These are phyloP conservation scores for Rhizopus arrhizus DNA, from an alignment of 371 early-diverging fungal genomes.

Conservation along the genomic window DNA sequence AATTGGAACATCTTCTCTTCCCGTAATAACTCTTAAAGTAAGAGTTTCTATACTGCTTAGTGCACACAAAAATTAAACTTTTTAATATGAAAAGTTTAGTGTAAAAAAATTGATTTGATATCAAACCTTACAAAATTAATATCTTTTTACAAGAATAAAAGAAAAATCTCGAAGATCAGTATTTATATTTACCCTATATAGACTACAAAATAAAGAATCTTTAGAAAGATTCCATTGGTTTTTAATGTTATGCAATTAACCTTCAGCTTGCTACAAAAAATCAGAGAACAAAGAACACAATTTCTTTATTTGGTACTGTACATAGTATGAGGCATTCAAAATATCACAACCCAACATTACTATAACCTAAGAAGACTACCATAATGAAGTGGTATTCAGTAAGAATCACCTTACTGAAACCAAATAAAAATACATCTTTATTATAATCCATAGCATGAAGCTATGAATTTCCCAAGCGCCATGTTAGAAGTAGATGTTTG, in stretches of 20 bases:
- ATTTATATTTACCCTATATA: no score
- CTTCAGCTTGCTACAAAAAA: background rate
- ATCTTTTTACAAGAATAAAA: no score
- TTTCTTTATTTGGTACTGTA: slow-evolving; percentile 2
- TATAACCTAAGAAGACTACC: slow-evolving; percentile 10
- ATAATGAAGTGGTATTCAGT: slow-evolving; percentile 18
- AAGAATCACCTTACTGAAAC: slow-evolving; percentile 16
- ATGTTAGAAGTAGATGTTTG: slow-evolving; percentile 20
- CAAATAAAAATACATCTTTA: slow-evolving; percentile 22
- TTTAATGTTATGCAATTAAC: no score
- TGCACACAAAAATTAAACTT: no score
- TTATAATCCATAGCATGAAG: slow-evolving; percentile 14
- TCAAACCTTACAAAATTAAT: no score
- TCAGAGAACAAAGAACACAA: slow-evolving; percentile 2
- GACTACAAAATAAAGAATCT: no score
- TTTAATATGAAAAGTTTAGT: no score
- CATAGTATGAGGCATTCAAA: slow-evolving; percentile 11
- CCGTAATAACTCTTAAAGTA: no score
- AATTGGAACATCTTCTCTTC: background rate
- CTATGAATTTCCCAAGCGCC: slow-evolving; percentile 19
- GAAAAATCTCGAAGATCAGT: no score
- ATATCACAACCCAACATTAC: slow-evolving; percentile 13
- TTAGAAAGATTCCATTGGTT: no score
- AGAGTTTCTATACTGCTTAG: no score
- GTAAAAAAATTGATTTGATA: no score